Evolutionary conservation across 1,139 yeast species (phyloP), one percentile per base, ranked within the genome.

Genomic region (Hansenula lynferdii): DNA sequence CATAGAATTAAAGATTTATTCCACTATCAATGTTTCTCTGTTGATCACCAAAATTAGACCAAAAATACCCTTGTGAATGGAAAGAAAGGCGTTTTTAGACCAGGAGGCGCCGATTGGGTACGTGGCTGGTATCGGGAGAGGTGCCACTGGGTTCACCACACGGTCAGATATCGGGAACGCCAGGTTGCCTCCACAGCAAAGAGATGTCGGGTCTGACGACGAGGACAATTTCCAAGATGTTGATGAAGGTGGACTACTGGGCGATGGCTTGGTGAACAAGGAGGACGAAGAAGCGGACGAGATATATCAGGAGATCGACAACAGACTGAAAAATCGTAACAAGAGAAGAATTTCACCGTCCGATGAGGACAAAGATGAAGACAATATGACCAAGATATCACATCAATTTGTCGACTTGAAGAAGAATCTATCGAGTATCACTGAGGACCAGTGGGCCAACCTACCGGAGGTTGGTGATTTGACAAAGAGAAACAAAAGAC

Each of bases 61-160:
- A 20, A 20, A 7, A 7, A 8, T 20, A 8, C 6, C 8, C 6
- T 40, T 5, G 37, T 37, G 24, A 12, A 74, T 75, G 80, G 76
- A 72, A 22, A 55, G 76, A 37, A 64, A 64, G 47, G 69, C 77
- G n/a, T 92, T 92, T 60, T 69, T 92, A 40, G 90, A 84, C 53
- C 89, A 85, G 64, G 80, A 82, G 46, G 83, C 97, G 0, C 98
- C 98, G 0, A 77, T 83, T 4, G 95, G 95, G 7, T 92, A 92
- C 57, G 75, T 89, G 28, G 85, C 97, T 2, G 98, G 98, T 24
- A 64, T 89, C 8, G 98, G 97, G 0, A 70, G 98, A 56, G 98
- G 98, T 15, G 98, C 97, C 2, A 77, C 86, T 0, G 97, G 97
- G 2, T 90, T 90, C 59, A 79, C 92, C 0, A 85, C 96, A 0